Evolutionary conservation across 768 basidiomycete species (phyloP).

Genomic region (Favolaschia claudopus): DNA sequence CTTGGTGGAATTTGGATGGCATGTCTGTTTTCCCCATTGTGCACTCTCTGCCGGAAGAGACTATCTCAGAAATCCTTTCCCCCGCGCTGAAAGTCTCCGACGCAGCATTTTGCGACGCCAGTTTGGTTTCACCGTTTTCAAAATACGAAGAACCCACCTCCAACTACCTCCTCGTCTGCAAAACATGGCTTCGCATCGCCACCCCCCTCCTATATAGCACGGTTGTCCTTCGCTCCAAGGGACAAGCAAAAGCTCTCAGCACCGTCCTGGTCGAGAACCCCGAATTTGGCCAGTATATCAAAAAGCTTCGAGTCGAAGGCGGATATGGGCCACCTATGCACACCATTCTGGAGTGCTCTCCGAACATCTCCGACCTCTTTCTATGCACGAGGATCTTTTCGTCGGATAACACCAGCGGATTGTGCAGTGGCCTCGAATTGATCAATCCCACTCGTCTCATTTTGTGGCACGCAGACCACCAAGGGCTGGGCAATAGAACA

Average conservation of each 20-base stretch:
- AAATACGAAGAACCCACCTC: constrained; percentile 25
- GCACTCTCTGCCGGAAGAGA: constrained; percentile 31
- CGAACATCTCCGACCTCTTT: neutral
- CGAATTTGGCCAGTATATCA: too few species aligned
- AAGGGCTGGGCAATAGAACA: neutral
- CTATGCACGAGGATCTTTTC: neutral
- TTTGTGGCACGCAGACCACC: neutral
- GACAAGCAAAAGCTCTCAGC: too few species aligned
- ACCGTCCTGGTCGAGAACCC: too few species aligned
- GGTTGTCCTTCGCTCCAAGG: constrained; percentile 36
- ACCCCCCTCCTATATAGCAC: constrained; percentile 36
- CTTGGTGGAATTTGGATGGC: too few species aligned
- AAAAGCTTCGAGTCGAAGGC: too few species aligned
- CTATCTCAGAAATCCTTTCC: constrained; percentile 28
- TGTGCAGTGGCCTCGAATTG: constrained; percentile 10
- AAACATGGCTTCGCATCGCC: constrained; percentile 36
- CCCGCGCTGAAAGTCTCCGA: constrained; percentile 30
- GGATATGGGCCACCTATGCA: too few species aligned
- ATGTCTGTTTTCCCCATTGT: too few species aligned
- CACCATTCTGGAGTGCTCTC: too few species aligned
- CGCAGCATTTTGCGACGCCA: constrained; percentile 23
- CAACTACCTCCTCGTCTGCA: constrained; percentile 31
- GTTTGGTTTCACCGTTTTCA: constrained; percentile 22
- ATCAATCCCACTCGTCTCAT: constrained; percentile 14
- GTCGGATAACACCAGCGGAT: constrained; percentile 6